Evolutionary conservation across 352 stramenopile species (phyloP).

Genomic region (Globisporangium apiculatum): DNA sequence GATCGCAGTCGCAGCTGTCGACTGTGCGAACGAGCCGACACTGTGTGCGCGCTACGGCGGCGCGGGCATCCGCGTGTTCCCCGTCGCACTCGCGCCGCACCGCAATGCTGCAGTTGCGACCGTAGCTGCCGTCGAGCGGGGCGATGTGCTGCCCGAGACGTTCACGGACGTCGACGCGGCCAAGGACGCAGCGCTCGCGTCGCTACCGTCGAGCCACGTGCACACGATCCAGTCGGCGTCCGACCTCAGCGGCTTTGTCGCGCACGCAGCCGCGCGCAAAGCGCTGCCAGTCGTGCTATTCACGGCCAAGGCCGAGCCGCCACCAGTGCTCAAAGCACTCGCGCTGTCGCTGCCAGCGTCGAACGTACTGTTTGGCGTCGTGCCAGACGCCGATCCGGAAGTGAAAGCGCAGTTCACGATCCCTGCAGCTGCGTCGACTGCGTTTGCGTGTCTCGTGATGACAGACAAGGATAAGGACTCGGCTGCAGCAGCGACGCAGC

Average conservation of each 20-base stretch:
- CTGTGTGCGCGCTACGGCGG: conserved; percentile 49
- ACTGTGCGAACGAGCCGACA: conserved; percentile 33
- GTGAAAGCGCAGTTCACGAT: conserved; percentile 62
- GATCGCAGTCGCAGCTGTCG: conserved; percentile 46
- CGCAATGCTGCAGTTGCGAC: neutral
- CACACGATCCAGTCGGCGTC: conserved; percentile 32
- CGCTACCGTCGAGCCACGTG: conserved; percentile 34
- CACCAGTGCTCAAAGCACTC: conserved; percentile 52
- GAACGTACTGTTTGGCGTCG: conserved; percentile 42
- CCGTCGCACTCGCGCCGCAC: conserved; percentile 21
- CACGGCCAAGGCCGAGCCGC: conserved; percentile 40
- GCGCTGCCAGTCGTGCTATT: conserved; percentile 58
- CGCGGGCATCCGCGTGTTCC: conserved; percentile 45
- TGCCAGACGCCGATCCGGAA: conserved; percentile 44
- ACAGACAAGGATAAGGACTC: conserved; percentile 20
- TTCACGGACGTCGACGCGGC: conserved; percentile 46
- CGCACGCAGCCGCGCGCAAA: conserved; percentile 21
- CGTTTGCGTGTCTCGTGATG: conserved; percentile 41
- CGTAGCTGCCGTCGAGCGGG: conserved; percentile 21
- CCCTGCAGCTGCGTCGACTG: conserved; percentile 22
- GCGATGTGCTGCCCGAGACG: conserved; percentile 22
- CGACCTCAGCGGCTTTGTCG: conserved; percentile 58
- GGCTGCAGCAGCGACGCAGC: conserved; percentile 8
- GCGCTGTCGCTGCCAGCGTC: conserved; percentile 50
- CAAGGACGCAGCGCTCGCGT: conserved; percentile 32